These are phyloP conservation scores for Chimonanthus salicifolius DNA, from an alignment of 164 flowering plant genomes.

Conservation along the genomic window DNA sequence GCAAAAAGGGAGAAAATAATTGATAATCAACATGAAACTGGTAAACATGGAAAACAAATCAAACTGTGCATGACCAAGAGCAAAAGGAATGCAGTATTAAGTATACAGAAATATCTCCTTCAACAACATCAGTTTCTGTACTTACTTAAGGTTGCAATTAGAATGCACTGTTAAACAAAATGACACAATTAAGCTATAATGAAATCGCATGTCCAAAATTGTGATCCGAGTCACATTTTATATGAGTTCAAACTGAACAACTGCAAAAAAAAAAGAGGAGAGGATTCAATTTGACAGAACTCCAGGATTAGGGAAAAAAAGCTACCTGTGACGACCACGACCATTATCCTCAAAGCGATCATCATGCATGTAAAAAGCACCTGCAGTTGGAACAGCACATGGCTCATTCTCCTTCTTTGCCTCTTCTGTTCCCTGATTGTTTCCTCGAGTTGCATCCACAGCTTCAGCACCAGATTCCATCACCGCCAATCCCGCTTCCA, in stretches of 20 bases:
- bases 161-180: neutral
- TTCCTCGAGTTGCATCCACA: conserved; percentile 2
- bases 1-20: too few relatives aligned
- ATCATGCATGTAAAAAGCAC: conserved; percentile 99
- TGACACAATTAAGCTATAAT: neutral
- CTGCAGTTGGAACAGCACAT: conserved; percentile 90
- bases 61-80: neutral
- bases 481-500: conserved; percentile 10
- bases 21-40: neutral
- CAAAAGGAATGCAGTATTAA: neutral
- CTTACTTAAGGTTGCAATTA: neutral
- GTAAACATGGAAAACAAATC: neutral
- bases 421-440: conserved; percentile 23
- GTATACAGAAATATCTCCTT: neutral
- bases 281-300: too few relatives aligned
- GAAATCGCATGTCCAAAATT: neutral
- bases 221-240: too few relatives aligned
- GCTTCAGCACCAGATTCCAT: conserved; percentile 17
- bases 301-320: neutral
- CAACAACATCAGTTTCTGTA: neutral
- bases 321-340: conserved; percentile 67
- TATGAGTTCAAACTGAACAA: neutral
- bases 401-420: conserved; percentile 92
- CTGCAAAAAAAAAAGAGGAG: too few relatives aligned
- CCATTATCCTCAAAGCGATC: conserved; percentile 80